phyloP scores from a whole-genome alignment of 495 filamentous ascomycete genomes.

The Daldinia bambusicola region DNA sequence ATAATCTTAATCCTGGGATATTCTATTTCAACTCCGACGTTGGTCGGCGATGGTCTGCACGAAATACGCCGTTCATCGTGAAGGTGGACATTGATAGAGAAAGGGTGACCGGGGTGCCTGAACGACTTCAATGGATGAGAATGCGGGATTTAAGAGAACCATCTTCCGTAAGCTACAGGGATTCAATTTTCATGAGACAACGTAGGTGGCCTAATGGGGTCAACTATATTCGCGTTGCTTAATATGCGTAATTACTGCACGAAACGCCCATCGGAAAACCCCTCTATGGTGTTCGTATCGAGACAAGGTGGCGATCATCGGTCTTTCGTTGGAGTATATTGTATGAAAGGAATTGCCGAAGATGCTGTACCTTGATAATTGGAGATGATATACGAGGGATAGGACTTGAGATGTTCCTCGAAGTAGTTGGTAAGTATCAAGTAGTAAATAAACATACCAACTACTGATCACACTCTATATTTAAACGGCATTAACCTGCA shows the following conservation, averaged over 20 bases:
- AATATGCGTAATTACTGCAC: neutral
- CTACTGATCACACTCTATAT: neutral
- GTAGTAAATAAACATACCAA: neutral
- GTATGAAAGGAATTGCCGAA: neutral
- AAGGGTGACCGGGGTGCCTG: neutral
- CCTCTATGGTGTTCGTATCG: constrained; percentile 2
- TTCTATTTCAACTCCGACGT: neutral
- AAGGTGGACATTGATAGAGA: neutral
- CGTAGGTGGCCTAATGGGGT: neutral
- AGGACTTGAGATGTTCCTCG: neutral
- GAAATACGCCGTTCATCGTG: neutral
- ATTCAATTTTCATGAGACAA: neutral
- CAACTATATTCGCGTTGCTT: constrained; percentile 1
- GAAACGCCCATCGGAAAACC: neutral
- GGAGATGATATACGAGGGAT: neutral
- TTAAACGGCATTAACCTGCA: neutral
- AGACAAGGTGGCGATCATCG: neutral
- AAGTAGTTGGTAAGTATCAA: neutral
- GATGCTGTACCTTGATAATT: neutral
- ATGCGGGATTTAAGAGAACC: constrained; percentile 3
- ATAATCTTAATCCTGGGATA: neutral
- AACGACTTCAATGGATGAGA: neutral
- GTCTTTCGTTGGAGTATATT: neutral
- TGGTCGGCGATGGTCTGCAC: neutral
- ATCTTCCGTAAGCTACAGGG: constrained; percentile 1